Evolutionary conservation across 1,139 yeast genomes (phyloP), one percentile per base, ranked within the genome.

Genomic region (Debaryomyces udenii): DNA sequence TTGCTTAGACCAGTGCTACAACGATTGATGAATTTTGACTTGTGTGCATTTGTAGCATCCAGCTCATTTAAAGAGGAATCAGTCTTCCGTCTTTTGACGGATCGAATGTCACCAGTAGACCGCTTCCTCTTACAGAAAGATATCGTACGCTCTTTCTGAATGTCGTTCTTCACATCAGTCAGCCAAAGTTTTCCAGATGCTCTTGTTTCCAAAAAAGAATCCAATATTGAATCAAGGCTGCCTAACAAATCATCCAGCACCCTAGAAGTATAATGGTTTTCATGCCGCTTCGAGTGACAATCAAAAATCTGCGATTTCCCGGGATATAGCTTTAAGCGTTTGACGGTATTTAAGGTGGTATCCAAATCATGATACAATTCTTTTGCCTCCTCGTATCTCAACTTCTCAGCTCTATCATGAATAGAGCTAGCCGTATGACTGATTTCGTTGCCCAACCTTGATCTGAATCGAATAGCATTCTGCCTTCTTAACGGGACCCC

Each of bases 221-320:
- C 62, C 61, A 61, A 52, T 4, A 40, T 42, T 4, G 42, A 35
- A 37, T 56, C 60, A 37, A 55, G 47, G 42, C 57, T 56, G n/a
- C 55, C 42, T 18, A 41, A 39, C 10, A 41, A 26, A 24, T 38
- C 39, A 17, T 42, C 45, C 30, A 36, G 43, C 15, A 20, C 31
- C 13, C 36, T 35, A n/a, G 33, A 27, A n/a, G 32, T 35, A 15
- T 13, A 23, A 18, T 29, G 31, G 18, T 31, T 27, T 14, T 35
- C 32, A 20, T 44, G 48, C 30, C 34, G 37, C 11, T 10, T 22
- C 10, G 31, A 13, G 27, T 47, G 51, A 9, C 29, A 3, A 9
- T 27, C 33, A 33, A 46, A 47, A 4, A 47, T 30, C 5, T 44
- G 38, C 4, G 46, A 41, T n/a, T 33, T 27, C 4, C 39, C 47